Base-by-base conservation (phyloP, 345 rosid genomes). In the Brassica carinata region DNA sequence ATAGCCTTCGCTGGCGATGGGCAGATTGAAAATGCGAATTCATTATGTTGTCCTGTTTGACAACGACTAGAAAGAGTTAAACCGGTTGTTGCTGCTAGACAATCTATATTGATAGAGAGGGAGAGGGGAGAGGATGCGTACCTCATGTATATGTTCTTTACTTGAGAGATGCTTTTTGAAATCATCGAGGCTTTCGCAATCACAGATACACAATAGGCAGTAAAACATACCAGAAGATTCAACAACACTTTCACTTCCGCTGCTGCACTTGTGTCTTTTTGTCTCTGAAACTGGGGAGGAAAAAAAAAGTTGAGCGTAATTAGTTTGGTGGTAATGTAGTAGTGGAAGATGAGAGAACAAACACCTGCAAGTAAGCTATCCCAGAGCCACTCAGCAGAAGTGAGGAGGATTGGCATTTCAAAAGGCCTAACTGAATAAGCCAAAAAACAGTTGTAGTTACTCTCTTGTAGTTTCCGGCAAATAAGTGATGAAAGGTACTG, bases 141-240 rank as follows among this genome's bases (percentile, higher is more conserved):
- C 78, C 19, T 19, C 7, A 0, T 0, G 0, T 65, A 29, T 29
- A 45, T 64, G 77, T 17, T 64, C 1, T 17, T 45, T 1, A 15
- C 14, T 30, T 64, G 63, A 64, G 77, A 74, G 78, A 75, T 75
- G 78, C 51, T 14, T 51, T 1, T 18, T 51, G 23, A 75, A 13
- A 48, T 51, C 0, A 51, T 51, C 71, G 11, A 65, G 71, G 51
- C 34, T 53, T 13, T 64, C 7, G 51, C n/a, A 53, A 53, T 71
- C 29, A 29, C 1, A 15, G 18, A 0, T 2, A 29, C 74, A 75
- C 53, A 14, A 0, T 30, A 31, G 13, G 78, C 78, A 65, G 51
- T 31, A 17, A 75, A 64, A 64, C 64, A 59, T 31, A 34, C 13
- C 61, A 3, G 23, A 45, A 40, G 71, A 40, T 67, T 13, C 71